phyloP scores from a whole-genome alignment of 169 alveolate species.

The Plasmodium vivax region DNA sequence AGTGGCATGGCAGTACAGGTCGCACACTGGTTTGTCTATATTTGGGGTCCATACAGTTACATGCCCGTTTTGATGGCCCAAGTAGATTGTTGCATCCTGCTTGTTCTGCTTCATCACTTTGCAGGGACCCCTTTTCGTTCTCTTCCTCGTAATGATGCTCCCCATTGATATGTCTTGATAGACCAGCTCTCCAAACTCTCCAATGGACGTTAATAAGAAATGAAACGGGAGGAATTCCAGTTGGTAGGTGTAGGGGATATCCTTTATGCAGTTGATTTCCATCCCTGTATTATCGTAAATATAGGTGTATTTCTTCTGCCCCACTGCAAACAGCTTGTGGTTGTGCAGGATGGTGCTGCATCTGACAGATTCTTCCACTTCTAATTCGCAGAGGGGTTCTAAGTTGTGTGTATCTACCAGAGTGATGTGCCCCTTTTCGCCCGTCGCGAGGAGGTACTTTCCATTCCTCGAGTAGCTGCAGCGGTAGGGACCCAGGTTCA shows the following conservation, averaged over 20 bases:
- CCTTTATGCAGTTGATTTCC: conserved; percentile 94
- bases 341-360: conserved; percentile 90
- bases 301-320: conserved; percentile 92
- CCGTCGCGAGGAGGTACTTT: conserved; percentile 91
- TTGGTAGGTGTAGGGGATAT: conserved; percentile 86
- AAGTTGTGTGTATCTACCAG: conserved; percentile 86
- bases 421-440: conserved; percentile 94
- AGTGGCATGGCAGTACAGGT: conserved; percentile 79
- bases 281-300: conserved; percentile 95
- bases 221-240: conserved; percentile 95
- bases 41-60: conserved; percentile 97
- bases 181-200: conserved; percentile 93
- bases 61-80: conserved; percentile 94
- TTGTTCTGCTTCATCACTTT: conserved; percentile 90
- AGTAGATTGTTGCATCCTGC: conserved; percentile 91
- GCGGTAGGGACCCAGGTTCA: conserved; percentile 91
- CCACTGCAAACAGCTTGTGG: conserved; percentile 94
- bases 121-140: conserved; percentile 93
- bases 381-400: conserved; percentile 80
- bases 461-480: conserved; percentile 93
- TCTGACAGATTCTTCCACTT: conserved; percentile 73
- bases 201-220: conserved; percentile 91
- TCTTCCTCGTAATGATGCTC: conserved; percentile 90
- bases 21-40: conserved; percentile 81
- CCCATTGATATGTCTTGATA: conserved; percentile 96